Evolutionary conservation across 164 flowering plant genomes (phyloP), one percentile per base, ranked within the genome.

Genomic region (Sedum album): DNA sequence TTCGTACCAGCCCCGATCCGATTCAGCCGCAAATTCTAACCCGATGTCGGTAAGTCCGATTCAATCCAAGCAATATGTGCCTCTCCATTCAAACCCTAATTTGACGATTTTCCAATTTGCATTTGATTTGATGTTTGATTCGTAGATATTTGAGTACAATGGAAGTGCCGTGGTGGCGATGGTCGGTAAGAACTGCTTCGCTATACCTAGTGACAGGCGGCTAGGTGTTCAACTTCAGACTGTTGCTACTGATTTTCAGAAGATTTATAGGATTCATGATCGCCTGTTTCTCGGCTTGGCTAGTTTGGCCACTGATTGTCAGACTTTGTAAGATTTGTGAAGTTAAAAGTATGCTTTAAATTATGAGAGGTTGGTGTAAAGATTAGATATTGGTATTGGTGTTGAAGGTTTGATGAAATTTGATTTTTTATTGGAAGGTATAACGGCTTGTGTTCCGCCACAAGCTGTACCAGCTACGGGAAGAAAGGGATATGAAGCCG

Each of bases 111-210:
- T 35, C 3, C 7, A 3, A 35, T 35, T 35, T 35, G 38, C 38
- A 35, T 3, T 35, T 35, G 38, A 35, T 35, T 62, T 53, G 18
- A 31, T 57, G 17, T 31, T 21, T 25, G 18, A 38, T 60, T 71
- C 5, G 65, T 83, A 91, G 96, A 91, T 94, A 74, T 87, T 85
- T 72, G 98, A 94, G 87, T 94, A 91, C 76, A 94, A 94, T 83
- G 99, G 99, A 20, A 91, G 97, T 74, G 95, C 97, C 39, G 51
- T 91, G 10, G 80, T 94, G 2, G 98, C 98, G 0, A 94, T 94
- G 98, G 98, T 94, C 10, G 98, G 98, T 5, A 94, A 90, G 86
- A 90, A 94, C 75, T 91, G 97, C 76, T 91, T 94, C 69, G 98
- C 95, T 30, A 88, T 91, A 35, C 97, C 90, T 31, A 90, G 97